A percentile compares a stretch with the other conserved stretches of the same genome.
phyloP scores from a whole-genome alignment of 352 stramenopile species.

The Globisporangium solare region DNA sequence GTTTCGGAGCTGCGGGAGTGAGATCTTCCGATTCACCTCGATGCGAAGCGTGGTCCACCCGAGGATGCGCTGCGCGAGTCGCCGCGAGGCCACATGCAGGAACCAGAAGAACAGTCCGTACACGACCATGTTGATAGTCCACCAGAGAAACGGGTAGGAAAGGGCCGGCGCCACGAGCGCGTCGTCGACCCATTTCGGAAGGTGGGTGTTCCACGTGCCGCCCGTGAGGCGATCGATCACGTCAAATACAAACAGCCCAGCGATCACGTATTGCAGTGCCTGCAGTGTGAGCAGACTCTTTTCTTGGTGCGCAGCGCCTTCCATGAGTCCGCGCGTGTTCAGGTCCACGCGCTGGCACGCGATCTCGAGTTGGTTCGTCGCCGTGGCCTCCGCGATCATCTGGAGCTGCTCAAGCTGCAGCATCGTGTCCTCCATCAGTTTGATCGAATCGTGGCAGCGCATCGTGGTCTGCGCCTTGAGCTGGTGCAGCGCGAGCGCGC shows the following conservation, averaged over 20 bases:
- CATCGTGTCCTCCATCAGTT: slow-evolving; percentile 92
- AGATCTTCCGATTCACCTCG: slow-evolving; percentile 48
- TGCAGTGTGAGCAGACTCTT: slow-evolving; percentile 71
- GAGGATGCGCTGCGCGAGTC: slow-evolving; percentile 54
- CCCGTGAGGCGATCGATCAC: slow-evolving; percentile 94
- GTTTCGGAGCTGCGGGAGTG: slow-evolving; percentile 21
- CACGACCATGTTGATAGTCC: slow-evolving; percentile 86
- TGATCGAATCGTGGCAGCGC: slow-evolving; percentile 93
- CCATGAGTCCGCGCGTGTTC: slow-evolving; percentile 87
- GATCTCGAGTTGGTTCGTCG: slow-evolving; percentile 86
- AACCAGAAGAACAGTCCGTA: slow-evolving; percentile 58
- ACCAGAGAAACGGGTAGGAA: slow-evolving; percentile 70
- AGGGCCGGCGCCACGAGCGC: slow-evolving; percentile 43
- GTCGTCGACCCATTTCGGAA: slow-evolving; percentile 65
- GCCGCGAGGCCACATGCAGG: slow-evolving; percentile 42
- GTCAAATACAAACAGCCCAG: slow-evolving; percentile 92
- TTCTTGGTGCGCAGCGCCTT: slow-evolving; percentile 67
- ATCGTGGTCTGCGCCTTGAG: slow-evolving; percentile 89
- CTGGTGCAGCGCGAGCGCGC: slow-evolving; percentile 88
- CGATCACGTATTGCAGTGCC: slow-evolving; percentile 91
- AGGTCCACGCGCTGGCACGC: slow-evolving; percentile 86
- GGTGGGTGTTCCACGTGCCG: slow-evolving; percentile 87
- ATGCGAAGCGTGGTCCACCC: slow-evolving; percentile 87
- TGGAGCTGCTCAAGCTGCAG: slow-evolving; percentile 92
- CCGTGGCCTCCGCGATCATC: slow-evolving; percentile 90